Evolutionary conservation across 106 monocot species (phyloP).

Genomic region (Xerophyta viscosa): DNA sequence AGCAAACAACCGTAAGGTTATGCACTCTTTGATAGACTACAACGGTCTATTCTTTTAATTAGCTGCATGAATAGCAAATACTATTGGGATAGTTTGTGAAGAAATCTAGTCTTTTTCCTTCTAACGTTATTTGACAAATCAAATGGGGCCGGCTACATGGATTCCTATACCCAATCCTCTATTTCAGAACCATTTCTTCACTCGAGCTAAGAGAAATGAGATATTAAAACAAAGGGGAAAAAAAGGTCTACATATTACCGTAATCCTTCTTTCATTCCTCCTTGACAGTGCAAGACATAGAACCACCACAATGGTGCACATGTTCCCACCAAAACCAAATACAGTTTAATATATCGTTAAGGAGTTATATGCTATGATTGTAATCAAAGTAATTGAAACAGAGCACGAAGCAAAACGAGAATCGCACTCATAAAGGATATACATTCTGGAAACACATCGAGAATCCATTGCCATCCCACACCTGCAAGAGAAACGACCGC

Average conservation of each 20-base stretch:
- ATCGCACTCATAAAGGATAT: too few relatives aligned
- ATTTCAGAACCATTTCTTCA: too few relatives aligned
- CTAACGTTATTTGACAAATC: too few relatives aligned
- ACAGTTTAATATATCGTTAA: slow-evolving; percentile 40
- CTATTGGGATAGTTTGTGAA: too few relatives aligned
- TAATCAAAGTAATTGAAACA: neutral
- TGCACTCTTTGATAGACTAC: too few relatives aligned
- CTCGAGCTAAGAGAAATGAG: neutral
- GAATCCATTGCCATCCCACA: slow-evolving; percentile 54
- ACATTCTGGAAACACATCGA: slow-evolving; percentile 45
- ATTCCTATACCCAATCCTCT: too few relatives aligned
- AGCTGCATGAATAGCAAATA: too few relatives aligned
- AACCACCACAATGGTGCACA: slow-evolving; percentile 27
- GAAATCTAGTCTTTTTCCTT: too few relatives aligned
- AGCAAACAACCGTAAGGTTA: too few relatives aligned
- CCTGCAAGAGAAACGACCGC: slow-evolving; percentile 15
- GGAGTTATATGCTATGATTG: slow-evolving; percentile 7
- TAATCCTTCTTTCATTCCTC: slow-evolving; percentile 15
- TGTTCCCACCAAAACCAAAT: slow-evolving; percentile 45
- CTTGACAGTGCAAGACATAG: slow-evolving; percentile 22
- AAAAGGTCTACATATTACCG: slow-evolving; percentile 17
- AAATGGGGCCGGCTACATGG: too few relatives aligned
- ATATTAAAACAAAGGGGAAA: neutral
- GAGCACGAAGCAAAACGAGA: neutral
- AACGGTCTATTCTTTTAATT: too few relatives aligned